Evolutionary conservation across 495 filamentous ascomycete genomes (phyloP).

Genomic region (Xylaria sp.): DNA sequence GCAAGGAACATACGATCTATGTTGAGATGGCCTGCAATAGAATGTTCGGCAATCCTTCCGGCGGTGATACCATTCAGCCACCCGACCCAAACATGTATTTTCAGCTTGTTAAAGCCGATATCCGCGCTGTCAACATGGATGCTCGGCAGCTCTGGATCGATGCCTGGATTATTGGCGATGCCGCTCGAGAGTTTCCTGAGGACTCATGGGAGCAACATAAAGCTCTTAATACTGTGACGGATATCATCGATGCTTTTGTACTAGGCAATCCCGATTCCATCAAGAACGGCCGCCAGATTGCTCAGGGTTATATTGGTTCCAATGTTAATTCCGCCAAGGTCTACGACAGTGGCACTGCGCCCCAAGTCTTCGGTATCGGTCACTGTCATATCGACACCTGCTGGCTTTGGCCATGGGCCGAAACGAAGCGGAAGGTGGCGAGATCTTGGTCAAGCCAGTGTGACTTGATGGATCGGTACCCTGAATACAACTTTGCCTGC

Average conservation of each 20-base stretch:
- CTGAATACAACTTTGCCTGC: slow-evolving; percentile 88
- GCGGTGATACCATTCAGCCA: slow-evolving; percentile 87
- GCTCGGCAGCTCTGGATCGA: slow-evolving; percentile 86
- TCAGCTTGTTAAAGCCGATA: slow-evolving; percentile 77
- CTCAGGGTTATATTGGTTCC: slow-evolving; percentile 78
- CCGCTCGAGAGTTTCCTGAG: slow-evolving; percentile 77
- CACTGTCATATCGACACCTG: slow-evolving; percentile 98
- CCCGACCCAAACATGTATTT: slow-evolving; percentile 84
- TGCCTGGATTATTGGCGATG: slow-evolving; percentile 94
- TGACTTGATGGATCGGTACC: slow-evolving; percentile 90
- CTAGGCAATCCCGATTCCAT: slow-evolving; percentile 80
- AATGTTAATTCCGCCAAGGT: slow-evolving; percentile 83
- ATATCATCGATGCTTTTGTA: slow-evolving; percentile 89
- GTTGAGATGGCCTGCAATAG: slow-evolving; percentile 98
- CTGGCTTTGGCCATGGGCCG: slow-evolving; percentile 99
- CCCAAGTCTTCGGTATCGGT: slow-evolving; percentile 86
- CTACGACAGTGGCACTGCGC: slow-evolving; percentile 74
- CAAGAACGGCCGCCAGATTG: slow-evolving; percentile 78
- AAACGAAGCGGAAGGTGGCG: slow-evolving; percentile 96
- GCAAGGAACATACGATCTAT: slow-evolving; percentile 86
- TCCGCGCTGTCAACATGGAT: slow-evolving; percentile 86
- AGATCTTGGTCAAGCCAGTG: slow-evolving; percentile 97
- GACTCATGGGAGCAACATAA: slow-evolving; percentile 87
- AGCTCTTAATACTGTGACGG: slow-evolving; percentile 80
- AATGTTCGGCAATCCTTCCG: slow-evolving; percentile 94